Evolutionary conservation across 164 flowering plant species (phyloP).

Genomic region (Euptelea pleiosperma): DNA sequence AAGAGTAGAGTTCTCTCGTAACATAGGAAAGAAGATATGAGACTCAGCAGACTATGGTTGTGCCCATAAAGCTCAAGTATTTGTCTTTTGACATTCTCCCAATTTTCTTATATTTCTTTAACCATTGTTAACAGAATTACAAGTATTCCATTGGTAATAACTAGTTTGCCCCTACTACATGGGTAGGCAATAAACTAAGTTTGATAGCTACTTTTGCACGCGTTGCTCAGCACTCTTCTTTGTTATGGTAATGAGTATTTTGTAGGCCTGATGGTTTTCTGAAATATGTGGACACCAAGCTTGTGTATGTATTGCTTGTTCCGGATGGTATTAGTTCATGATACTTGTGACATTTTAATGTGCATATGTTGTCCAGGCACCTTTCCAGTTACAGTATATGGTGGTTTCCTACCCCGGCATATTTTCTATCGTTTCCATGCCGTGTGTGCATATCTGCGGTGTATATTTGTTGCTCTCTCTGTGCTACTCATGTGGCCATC

Average conservation of each 20-base stretch:
- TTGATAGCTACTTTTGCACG: not conserved
- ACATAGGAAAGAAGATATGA: no score
- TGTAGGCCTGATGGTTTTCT: not conserved
- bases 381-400: constrained; percentile 88
- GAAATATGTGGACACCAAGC: not conserved
- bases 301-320: constrained; percentile 3
- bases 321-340: not conserved
- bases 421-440: constrained; percentile 90
- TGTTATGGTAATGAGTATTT: not conserved
- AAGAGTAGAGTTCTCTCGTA: no score
- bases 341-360: not conserved
- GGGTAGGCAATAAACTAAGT: not conserved
- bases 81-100: no score
- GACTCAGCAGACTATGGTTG: no score
- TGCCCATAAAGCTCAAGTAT: no score
- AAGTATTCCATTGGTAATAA: not conserved
- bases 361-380: constrained; percentile 44
- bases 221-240: not conserved
- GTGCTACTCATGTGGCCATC: constrained; percentile 70
- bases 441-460: constrained; percentile 83
- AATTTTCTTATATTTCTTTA: no score
- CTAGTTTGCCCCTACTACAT: not conserved
- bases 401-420: constrained; percentile 88
- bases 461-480: constrained; percentile 85
- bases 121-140: no score